Percentiles rank a stretch among this genome's conserved stretches.
Conservation (phyloP, 2,329 filamentous ascomycete genomes). For the Pezicula neosporulosa region DNA sequence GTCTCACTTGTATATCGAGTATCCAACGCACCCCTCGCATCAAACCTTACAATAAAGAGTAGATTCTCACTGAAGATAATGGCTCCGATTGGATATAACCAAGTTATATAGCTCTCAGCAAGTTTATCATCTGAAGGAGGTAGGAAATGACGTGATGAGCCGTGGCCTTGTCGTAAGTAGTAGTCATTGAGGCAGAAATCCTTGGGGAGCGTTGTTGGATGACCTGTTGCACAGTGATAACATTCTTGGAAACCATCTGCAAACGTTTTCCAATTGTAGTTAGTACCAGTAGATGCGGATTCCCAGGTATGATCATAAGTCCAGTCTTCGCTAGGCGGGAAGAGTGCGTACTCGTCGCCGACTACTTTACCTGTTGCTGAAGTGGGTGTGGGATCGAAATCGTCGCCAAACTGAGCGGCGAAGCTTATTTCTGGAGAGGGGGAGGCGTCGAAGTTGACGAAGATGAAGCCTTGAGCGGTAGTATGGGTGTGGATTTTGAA, state of each 20-base stretch:
- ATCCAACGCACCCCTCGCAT: background rate
- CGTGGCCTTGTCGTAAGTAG: conserved; percentile 2
- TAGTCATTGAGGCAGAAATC: conserved; percentile 2
- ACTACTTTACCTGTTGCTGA: conserved; percentile 23
- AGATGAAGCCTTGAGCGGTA: conserved; percentile 30
- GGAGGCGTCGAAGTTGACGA: conserved; percentile 30
- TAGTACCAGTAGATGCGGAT: background rate
- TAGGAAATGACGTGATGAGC: conserved; percentile 1
- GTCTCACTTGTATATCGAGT: conserved; percentile 2
- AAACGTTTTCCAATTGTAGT: background rate
- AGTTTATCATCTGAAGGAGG: background rate
- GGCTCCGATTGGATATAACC: conserved; percentile 1
- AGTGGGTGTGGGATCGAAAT: conserved; percentile 19
- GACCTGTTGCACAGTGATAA: conserved; percentile 47
- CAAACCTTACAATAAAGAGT: conserved; percentile 2
- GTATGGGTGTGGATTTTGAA: conserved; percentile 30
- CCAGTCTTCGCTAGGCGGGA: background rate
- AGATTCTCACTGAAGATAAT: conserved; percentile 3
- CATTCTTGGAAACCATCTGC: conserved; percentile 49
- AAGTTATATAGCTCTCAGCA: conserved; percentile 2
- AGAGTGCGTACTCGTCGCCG: conserved; percentile 26
- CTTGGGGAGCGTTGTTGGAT: conserved; percentile 28
- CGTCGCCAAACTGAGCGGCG: conserved; percentile 3
- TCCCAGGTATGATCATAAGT: conserved; percentile 7
- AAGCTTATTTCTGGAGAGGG: conserved; percentile 18